Evolutionary conservation across 2,329 filamentous ascomycete genomes (phyloP).

Genomic region (Phaeosphaeria sp.): DNA sequence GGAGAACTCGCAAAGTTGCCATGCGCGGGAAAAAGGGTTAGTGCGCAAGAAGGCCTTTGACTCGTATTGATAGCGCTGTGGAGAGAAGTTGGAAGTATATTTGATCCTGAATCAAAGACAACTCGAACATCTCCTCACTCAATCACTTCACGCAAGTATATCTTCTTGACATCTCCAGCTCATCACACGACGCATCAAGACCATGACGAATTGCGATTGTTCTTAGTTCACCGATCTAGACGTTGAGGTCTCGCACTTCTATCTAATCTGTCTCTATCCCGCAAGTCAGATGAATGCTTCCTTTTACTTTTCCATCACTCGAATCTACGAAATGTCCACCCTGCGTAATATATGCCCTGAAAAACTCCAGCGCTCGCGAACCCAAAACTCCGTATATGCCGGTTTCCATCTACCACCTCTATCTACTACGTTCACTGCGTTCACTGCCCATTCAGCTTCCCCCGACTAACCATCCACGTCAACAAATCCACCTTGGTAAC

Average conservation of each 20-base stretch:
- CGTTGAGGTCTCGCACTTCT: background rate
- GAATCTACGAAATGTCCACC: background rate
- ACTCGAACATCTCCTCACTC: too few relatives aligned
- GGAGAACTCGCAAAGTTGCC: too few relatives aligned
- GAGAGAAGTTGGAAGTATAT: too few relatives aligned
- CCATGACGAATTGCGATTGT: too few relatives aligned
- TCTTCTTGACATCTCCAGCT: too few relatives aligned
- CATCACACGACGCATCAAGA: too few relatives aligned
- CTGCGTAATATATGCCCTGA: background rate
- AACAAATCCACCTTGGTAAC: slow-evolving; percentile 97
- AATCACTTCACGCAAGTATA: too few relatives aligned
- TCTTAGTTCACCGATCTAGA: background rate
- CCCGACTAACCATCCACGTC: slow-evolving; percentile 78
- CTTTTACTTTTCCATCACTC: background rate
- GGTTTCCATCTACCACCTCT: background rate
- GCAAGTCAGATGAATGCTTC: background rate
- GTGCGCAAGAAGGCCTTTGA: too few relatives aligned
- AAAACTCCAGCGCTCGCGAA: background rate
- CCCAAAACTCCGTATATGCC: background rate
- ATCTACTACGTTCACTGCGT: background rate
- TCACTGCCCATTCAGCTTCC: slow-evolving; percentile 13
- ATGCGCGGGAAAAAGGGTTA: too few relatives aligned
- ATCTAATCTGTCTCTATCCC: background rate
- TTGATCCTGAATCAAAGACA: too few relatives aligned
- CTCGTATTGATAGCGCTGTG: too few relatives aligned